A percentile compares a stretch with the other conserved stretches of the same genome.
Evolutionary conservation across 2,329 filamentous ascomycete species (phyloP).

Genomic region (Zymoseptoria ardabiliae): DNA sequence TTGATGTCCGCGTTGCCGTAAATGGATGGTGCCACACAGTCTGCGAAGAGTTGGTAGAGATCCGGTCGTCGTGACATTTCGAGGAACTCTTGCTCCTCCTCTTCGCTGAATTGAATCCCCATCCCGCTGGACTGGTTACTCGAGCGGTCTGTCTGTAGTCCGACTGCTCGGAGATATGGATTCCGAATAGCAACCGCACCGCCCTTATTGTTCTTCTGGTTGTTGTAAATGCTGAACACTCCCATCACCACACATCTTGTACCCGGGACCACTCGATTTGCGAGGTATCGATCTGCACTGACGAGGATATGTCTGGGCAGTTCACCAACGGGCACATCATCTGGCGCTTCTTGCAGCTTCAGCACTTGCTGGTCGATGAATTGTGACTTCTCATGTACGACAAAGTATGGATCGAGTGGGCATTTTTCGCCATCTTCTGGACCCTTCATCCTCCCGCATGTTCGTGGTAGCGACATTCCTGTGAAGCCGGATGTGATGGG

Average conservation of each 20-base stretch:
- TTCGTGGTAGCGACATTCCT: conserved; percentile 74
- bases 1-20: conserved; percentile 96
- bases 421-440: conserved; percentile 61
- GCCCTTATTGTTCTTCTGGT: conserved; percentile 70
- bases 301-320: conserved; percentile 90
- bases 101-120: conserved; percentile 75
- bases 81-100: conserved; percentile 92
- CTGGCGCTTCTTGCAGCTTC: conserved; percentile 94
- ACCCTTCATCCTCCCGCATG: conserved; percentile 54
- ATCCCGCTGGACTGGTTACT: conserved; percentile 69
- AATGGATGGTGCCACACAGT: conserved; percentile 93
- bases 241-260: conserved; percentile 93
- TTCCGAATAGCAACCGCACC: conserved; percentile 91
- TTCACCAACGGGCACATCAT: conserved; percentile 95
- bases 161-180: conserved; percentile 86
- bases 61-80: conserved; percentile 87
- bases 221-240: conserved; percentile 96
- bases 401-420: conserved; percentile 90
- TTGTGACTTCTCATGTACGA: conserved; percentile 84
- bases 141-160: conserved; percentile 84
- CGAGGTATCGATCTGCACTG: conserved; percentile 91
- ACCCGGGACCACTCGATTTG: conserved; percentile 90
- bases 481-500: conserved; percentile 78
- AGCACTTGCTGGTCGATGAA: conserved; percentile 98
- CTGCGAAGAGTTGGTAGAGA: conserved; percentile 82